Percentiles rank a stretch among this genome's conserved stretches.
These are phyloP conservation scores for Pichia sp. DNA, from an alignment of 1,139 yeast species.

Conservation along the genomic window DNA sequence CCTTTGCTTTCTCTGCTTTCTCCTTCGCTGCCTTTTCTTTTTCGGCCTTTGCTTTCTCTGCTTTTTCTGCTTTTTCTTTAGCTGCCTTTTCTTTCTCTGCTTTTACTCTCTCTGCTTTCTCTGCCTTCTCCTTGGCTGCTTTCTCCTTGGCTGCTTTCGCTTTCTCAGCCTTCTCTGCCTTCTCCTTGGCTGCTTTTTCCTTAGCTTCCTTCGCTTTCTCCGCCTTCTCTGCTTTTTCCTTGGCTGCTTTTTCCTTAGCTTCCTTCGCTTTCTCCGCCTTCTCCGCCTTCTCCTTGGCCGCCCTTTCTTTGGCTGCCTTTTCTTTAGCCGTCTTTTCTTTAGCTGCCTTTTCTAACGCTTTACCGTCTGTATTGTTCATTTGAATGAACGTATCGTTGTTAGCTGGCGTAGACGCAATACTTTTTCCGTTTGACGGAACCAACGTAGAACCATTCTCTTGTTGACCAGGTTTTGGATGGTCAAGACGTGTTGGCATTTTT, in stretches of 20 bases:
- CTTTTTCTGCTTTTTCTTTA: slow-evolving; percentile 2
- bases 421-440: background rate
- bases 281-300: background rate
- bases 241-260: background rate
- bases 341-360: background rate
- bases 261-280: background rate
- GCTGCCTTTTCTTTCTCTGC: slow-evolving; percentile 3
- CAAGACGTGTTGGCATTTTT: background rate
- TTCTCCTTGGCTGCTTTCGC: slow-evolving; percentile 22
- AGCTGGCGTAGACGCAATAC: background rate
- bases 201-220: background rate
- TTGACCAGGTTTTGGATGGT: background rate
- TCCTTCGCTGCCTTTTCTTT: slow-evolving; percentile 6
- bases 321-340: background rate
- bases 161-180: background rate
- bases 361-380: background rate
- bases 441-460: background rate
- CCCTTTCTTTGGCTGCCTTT: background rate
- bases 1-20: slow-evolving; percentile 3
- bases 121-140: slow-evolving; percentile 7
- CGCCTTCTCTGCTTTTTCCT: background rate
- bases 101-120: slow-evolving; percentile 23
- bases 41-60: background rate
- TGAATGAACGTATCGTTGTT: no score
- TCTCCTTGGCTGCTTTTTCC: slow-evolving; percentile 4